A percentile compares a stretch with the other conserved stretches of the same genome.
Conservation (phyloP, 495 filamentous ascomycete species). For the Sphaerosporella brunnea region DNA sequence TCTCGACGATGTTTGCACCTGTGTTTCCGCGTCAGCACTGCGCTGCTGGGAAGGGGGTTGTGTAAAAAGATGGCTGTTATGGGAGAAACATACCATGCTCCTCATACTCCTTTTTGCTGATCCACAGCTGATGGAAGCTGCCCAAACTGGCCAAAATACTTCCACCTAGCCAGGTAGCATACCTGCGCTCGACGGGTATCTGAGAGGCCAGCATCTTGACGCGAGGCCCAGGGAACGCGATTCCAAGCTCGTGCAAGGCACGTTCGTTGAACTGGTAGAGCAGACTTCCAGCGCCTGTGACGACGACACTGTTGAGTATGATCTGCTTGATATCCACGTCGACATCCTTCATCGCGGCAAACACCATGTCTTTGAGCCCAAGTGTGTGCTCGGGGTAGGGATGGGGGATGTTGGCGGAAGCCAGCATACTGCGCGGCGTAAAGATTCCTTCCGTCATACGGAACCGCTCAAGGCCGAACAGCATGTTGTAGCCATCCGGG, state of each 20-base stretch:
- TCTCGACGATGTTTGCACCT: conserved; percentile 46
- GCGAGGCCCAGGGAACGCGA: conserved; percentile 58
- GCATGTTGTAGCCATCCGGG: conserved; percentile 85
- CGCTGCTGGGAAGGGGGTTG: too few species aligned
- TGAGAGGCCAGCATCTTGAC: conserved; percentile 73
- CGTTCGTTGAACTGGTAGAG: conserved; percentile 81
- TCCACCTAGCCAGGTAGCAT: conserved; percentile 87
- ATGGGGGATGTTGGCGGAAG: conserved; percentile 30
- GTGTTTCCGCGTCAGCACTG: too few species aligned
- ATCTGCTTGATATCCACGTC: conserved; percentile 78
- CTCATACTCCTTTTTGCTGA: conserved; percentile 68
- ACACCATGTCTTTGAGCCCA: conserved; percentile 54
- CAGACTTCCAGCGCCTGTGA: conserved; percentile 71
- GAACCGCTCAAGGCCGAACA: conserved; percentile 76
- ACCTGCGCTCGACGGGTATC: conserved; percentile 69
- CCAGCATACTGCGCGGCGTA: conserved; percentile 27
- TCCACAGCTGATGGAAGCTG: conserved; percentile 99
- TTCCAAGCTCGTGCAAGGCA: conserved; percentile 61
- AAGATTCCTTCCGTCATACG: conserved; percentile 68
- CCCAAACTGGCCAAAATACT: conserved; percentile 91
- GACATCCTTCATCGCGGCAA: conserved; percentile 53
- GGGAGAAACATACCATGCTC: conserved; percentile 39
- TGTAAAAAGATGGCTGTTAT: neutral
- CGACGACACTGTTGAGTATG: conserved; percentile 74
- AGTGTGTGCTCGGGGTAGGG: conserved; percentile 41